Evolutionary conservation across 2,329 filamentous ascomycete genomes (phyloP), one percentile per base, ranked within the genome.

Genomic region (Penicillium sp.): DNA sequence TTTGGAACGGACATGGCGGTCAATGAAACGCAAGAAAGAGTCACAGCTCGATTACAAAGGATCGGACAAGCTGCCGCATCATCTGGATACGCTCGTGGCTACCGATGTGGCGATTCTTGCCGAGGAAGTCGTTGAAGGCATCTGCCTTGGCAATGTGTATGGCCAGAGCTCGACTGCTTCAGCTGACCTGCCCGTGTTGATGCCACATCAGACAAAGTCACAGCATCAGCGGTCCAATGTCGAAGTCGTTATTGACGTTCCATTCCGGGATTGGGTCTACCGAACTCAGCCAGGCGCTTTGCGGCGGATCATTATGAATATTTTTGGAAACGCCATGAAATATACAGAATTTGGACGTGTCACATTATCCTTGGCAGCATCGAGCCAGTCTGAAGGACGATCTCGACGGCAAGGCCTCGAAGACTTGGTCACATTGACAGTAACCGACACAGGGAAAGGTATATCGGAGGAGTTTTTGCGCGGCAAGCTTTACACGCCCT

Each of bases 401-500:
- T 62, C 60, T n/a, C 68, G 63, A 3, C 63, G 68, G 6, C 65
- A 73, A 25, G 70, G 67, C 7, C 50, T 65, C 1, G 68, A 71
- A 46, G 71, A 75, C 7, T 48, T 72, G 18, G 64, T 73, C 4
- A 68, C 68, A 0, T 53, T 83, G 16, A 80, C 76, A 0, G 80
- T 90, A 1, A 75, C 77, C 0, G 87, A 90, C 60, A 86, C 86
- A 0, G 87, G 87, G 1, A 79, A 79, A 42, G 87, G 87, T 1
- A 90, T 90, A 34, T 80, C 80, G 0, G 75, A 82, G 6, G 82
- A 87, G 10, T 90, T 84, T 59, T 71, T 88, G 12, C 76, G 80
- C 21, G 79, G 82, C 9, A 78, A 80, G 15, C 69, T 89, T 0
- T 90, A 86, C 64, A 82, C 80, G 0, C 83, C 74, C 1, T 77